A percentile compares a stretch with the other conserved stretches of the same genome.
Conservation (phyloP, 2,329 filamentous ascomycete genomes). For the Colletotrichum melonis region DNA sequence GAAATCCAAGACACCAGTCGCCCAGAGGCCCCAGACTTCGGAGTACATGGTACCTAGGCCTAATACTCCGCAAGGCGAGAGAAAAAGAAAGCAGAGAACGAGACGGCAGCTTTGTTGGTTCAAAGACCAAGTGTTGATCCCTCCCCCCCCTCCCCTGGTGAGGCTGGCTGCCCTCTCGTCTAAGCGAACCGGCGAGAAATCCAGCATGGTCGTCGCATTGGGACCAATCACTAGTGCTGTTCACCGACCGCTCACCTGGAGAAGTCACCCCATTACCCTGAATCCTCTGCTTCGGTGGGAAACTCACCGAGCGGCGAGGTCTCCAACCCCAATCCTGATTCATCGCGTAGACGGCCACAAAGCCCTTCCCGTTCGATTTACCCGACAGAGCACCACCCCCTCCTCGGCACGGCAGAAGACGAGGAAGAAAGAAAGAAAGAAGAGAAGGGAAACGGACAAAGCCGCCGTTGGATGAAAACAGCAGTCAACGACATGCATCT, state of each 20-base stretch:
- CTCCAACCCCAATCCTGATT: background rate
- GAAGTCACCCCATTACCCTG: constrained; percentile 7
- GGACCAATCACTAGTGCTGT: background rate
- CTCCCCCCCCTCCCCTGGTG: background rate
- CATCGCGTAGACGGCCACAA: background rate
- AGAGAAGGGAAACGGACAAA: background rate
- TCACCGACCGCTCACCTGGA: constrained; percentile 24
- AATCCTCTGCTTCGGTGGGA: constrained; percentile 9
- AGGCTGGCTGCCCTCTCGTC: background rate
- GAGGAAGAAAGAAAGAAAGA: too few relatives aligned
- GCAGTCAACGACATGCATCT: background rate
- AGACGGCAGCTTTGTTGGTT: constrained; percentile 5
- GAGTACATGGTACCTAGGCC: too few relatives aligned
- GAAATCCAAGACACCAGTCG: background rate
- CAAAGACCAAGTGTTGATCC: background rate
- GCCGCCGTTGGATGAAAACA: background rate
- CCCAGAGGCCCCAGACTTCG: too few relatives aligned
- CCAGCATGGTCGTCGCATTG: background rate
- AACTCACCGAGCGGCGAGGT: constrained; percentile 10
- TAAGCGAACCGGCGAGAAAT: background rate
- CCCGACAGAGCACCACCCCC: constrained; percentile 2
- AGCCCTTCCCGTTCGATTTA: background rate
- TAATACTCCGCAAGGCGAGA: background rate
- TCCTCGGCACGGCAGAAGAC: background rate
- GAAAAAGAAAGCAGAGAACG: background rate